These are phyloP conservation scores for Starmera dryadoides DNA, from an alignment of 805 yeast species.

Conservation along the genomic window DNA sequence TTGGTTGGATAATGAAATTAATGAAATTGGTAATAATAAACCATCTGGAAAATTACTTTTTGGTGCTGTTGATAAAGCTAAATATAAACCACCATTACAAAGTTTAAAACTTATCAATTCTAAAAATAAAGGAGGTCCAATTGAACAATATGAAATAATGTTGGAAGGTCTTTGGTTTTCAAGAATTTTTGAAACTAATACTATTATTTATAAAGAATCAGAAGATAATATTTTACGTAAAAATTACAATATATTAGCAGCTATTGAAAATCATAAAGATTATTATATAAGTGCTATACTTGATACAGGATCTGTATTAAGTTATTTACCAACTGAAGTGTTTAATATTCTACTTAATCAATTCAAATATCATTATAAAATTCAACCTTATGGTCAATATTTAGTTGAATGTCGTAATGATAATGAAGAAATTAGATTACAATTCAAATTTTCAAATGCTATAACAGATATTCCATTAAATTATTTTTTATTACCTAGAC, in stretches of 20 bases:
- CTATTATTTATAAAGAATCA: too few species aligned
- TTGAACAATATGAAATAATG: constrained; percentile 7
- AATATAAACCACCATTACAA: constrained; percentile 26
- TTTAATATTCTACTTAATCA: constrained; percentile 2
- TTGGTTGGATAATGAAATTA: constrained; percentile 5
- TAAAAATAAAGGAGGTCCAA: constrained; percentile 1
- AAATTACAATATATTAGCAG: constrained; percentile 4
- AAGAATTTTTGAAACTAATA: too few species aligned
- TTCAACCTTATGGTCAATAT: background rate
- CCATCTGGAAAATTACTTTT: constrained; percentile 22
- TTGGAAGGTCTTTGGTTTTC: constrained; percentile 6
- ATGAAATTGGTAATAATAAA: constrained; percentile 1
- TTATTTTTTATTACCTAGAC: constrained; percentile 3
- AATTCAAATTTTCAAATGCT: background rate
- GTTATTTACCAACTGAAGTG: constrained; percentile 12
- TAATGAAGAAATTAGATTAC: background rate
- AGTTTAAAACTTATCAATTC: constrained; percentile 24
- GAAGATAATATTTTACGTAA: background rate
- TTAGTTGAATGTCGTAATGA: background rate
- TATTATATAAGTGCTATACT: constrained; percentile 9
- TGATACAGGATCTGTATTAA: constrained; percentile 15
- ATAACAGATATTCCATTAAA: background rate
- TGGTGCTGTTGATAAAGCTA: constrained; percentile 34
- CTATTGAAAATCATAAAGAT: constrained; percentile 1
- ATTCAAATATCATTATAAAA: background rate